A percentile compares a stretch with the other conserved stretches of the same genome.
phyloP scores from a whole-genome alignment of 768 basidiomycete genomes.

The Lanmaoa pseudosensibilis region DNA sequence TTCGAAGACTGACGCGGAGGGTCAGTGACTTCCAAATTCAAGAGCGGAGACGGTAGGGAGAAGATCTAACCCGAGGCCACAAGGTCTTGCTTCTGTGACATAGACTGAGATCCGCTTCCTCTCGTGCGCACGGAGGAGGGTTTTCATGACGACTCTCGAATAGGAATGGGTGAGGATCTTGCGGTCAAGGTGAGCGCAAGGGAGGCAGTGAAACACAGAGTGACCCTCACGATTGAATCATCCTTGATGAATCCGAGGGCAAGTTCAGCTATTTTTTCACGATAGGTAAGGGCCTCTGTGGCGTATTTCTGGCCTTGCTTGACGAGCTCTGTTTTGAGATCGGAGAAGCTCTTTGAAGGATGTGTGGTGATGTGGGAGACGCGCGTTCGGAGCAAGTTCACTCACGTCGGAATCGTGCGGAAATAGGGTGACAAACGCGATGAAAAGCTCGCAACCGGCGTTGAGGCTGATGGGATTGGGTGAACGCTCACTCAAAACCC shows the following conservation, averaged over 20 bases:
- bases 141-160: slow-evolving; percentile 93
- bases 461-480: slow-evolving; percentile 81
- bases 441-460: slow-evolving; percentile 90
- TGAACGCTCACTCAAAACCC: slow-evolving; percentile 57
- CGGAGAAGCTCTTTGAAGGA: slow-evolving; percentile 66
- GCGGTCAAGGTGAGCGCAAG: slow-evolving; percentile 13
- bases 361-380: slow-evolving; percentile 2
- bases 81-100: slow-evolving; percentile 94
- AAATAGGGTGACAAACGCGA: slow-evolving; percentile 82
- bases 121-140: slow-evolving; percentile 85
- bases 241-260: slow-evolving; percentile 94
- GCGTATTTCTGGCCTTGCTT: slow-evolving; percentile 79
- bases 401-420: slow-evolving; percentile 80
- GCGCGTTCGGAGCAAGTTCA: slow-evolving; percentile 18
- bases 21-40: slow-evolving; percentile 10
- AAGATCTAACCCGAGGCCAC: slow-evolving; percentile 73
- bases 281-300: slow-evolving; percentile 77
- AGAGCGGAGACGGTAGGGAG: neutral
- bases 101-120: slow-evolving; percentile 95
- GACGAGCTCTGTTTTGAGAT: slow-evolving; percentile 81
- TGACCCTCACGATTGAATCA: slow-evolving; percentile 72
- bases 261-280: slow-evolving; percentile 84
- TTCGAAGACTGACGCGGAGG: slow-evolving; percentile 65
- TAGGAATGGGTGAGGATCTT: slow-evolving; percentile 97
- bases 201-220: slow-evolving; percentile 16